A percentile compares a stretch with the other conserved stretches of the same genome.
Conservation (phyloP, 192 early-diverging fungal genomes). For the Kickxella alabastrina region DNA sequence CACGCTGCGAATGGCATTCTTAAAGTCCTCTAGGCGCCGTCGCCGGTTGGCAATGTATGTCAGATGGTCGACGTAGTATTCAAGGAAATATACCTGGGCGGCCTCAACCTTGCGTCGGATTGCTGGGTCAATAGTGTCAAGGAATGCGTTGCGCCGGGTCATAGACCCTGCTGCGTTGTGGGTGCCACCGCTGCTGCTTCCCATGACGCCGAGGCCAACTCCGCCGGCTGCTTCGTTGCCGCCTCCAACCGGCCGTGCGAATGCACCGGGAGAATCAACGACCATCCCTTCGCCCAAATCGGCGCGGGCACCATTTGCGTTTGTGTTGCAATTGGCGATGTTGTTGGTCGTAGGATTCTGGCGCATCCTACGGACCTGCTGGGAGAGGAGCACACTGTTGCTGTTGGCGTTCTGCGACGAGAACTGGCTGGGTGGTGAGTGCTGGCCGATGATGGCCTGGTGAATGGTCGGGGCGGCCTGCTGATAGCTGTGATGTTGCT, state of each 20-base stretch:
- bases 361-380: conserved; percentile 34
- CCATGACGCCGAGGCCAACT: too few species aligned
- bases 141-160: conserved; percentile 46
- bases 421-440: conserved; percentile 18
- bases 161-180: conserved; percentile 19
- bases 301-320: not conserved
- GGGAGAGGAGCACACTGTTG: conserved; percentile 30
- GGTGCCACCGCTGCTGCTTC: conserved; percentile 1
- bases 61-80: conserved; percentile 75
- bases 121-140: conserved; percentile 44
- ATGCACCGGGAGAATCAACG: conserved; percentile 1
- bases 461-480: conserved; percentile 19
- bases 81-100: conserved; percentile 61
- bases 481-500: conserved; percentile 12
- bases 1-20: conserved; percentile 40
- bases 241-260: not conserved
- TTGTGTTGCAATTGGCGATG: too few species aligned
- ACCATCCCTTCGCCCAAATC: conserved; percentile 14
- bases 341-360: conserved; percentile 5
- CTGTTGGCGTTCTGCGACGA: conserved; percentile 5
- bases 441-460: conserved; percentile 27
- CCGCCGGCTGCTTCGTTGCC: not conserved
- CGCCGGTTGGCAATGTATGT: conserved; percentile 65
- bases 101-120: conserved; percentile 49
- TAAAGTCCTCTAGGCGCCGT: conserved; percentile 57